A percentile compares a stretch with the other conserved stretches of the same genome.
Conservation (phyloP, 352 stramenopile genomes). For the Chrysophaeum taylorii region DNA sequence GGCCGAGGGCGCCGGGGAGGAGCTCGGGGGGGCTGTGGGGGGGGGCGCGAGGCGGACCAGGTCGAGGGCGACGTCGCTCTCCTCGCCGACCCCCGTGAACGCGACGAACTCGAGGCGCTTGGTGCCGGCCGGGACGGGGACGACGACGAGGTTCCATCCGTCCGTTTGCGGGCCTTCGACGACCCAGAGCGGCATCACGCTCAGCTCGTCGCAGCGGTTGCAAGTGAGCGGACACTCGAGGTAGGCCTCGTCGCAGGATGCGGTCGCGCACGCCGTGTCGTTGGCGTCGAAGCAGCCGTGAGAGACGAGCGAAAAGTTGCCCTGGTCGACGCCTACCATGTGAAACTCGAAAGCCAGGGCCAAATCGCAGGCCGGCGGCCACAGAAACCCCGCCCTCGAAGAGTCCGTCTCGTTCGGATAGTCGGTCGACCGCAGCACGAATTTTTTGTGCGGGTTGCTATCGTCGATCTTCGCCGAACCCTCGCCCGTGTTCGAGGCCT, state of each 20-base stretch:
- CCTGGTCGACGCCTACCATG: not conserved
- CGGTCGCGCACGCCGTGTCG: not conserved
- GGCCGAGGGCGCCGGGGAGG: not conserved
- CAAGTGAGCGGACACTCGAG: not conserved
- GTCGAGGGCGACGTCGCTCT: slow-evolving; percentile 5
- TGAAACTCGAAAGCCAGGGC: not conserved
- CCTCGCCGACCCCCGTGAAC: not conserved
- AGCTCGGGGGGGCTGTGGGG: not conserved
- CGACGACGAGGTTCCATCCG: not conserved
- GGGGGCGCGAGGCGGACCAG: not conserved
- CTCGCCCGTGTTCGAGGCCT: not conserved
- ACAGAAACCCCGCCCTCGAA: not conserved
- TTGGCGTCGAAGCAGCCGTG: not conserved
- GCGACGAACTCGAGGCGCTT: not conserved
- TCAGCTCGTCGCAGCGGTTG: not conserved
- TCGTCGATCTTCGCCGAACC: not conserved
- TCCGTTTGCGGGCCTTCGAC: not conserved
- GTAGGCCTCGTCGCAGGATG: not conserved
- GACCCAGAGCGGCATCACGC: not conserved
- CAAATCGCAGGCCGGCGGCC: not conserved
- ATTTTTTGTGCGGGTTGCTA: not conserved
- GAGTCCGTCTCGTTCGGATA: not conserved
- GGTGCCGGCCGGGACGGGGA: not conserved
- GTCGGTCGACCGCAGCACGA: not conserved
- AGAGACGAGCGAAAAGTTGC: not conserved